Conservation (phyloP, 768 basidiomycete genomes). For the Kwoniella mangroviensis region DNA sequence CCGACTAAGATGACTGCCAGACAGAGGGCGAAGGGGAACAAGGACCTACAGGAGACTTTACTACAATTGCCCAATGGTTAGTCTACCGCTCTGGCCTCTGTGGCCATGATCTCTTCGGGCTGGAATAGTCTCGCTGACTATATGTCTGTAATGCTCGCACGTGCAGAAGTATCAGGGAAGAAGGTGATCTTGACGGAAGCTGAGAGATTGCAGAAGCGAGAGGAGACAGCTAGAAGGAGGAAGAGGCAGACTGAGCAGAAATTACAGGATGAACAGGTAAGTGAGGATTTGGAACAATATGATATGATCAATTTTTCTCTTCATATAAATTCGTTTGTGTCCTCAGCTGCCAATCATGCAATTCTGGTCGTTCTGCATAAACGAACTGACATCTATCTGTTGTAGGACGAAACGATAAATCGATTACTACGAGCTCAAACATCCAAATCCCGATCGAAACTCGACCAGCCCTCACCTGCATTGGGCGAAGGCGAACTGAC, state of each 20-base stretch:
- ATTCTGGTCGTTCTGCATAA: neutral
- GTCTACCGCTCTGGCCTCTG: constrained; percentile 1
- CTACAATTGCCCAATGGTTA: constrained; percentile 50
- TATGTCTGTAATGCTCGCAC: neutral
- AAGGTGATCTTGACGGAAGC: constrained; percentile 53
- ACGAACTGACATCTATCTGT: neutral
- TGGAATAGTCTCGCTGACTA: neutral
- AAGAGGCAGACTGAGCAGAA: constrained; percentile 56
- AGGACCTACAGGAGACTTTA: constrained; percentile 47
- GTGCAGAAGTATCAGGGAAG: constrained; percentile 36
- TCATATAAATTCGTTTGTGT: neutral
- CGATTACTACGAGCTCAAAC: constrained; percentile 56
- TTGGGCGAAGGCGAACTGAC: constrained; percentile 21
- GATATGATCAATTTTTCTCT: too few species aligned
- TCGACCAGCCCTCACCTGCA: constrained; percentile 39
- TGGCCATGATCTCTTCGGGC: neutral
- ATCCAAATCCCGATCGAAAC: constrained; percentile 45
- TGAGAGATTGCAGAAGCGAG: constrained; percentile 47
- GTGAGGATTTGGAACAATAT: constrained; percentile 1
- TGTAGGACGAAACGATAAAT: constrained; percentile 56
- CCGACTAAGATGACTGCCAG: constrained; percentile 53
- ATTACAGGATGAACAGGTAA: constrained; percentile 56
- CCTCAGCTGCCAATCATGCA: neutral
- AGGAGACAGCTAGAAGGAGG: constrained; percentile 53
- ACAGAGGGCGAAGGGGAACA: constrained; percentile 51